Percentiles rank a stretch among this genome's conserved stretches.
Conservation (phyloP, 2,329 filamentous ascomycete genomes). For the Malbranchea zuffiana region DNA sequence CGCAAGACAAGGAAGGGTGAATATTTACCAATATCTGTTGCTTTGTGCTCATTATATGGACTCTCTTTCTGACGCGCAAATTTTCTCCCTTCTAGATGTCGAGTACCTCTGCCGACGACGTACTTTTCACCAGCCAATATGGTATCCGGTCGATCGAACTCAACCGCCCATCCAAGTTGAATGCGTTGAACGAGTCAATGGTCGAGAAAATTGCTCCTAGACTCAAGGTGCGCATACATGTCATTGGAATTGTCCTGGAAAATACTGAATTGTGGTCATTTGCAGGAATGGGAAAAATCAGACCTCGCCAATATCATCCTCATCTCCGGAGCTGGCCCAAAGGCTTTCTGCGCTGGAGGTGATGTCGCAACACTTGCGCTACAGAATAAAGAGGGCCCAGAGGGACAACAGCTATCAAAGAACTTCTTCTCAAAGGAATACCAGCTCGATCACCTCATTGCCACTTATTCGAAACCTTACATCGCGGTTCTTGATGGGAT, state of each 20-base stretch:
- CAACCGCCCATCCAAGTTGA: constrained; percentile 84
- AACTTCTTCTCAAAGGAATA: constrained; percentile 95
- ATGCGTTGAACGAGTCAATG: constrained; percentile 91
- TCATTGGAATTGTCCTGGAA: constrained; percentile 4
- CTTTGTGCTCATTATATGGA: background rate
- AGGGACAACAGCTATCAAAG: constrained; percentile 62
- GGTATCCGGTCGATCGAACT: constrained; percentile 87
- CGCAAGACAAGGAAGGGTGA: constrained; percentile 44
- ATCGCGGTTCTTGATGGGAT: constrained; percentile 95
- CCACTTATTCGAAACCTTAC: constrained; percentile 86
- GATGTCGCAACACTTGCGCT: constrained; percentile 72
- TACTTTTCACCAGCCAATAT: constrained; percentile 80
- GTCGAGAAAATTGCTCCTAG: constrained; percentile 84
- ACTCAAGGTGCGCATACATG: constrained; percentile 43
- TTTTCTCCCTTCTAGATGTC: constrained; percentile 32
- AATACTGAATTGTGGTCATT: background rate
- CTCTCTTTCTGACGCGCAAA: background rate
- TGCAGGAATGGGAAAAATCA: constrained; percentile 80
- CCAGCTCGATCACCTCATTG: constrained; percentile 87
- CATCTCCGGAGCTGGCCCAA: constrained; percentile 77
- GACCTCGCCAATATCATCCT: constrained; percentile 86
- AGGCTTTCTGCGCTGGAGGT: constrained; percentile 84
- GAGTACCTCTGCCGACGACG: constrained; percentile 54
- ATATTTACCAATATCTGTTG: constrained; percentile 11
- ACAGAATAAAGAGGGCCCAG: constrained; percentile 53